Evolutionary conservation across 1,284 basidiomycete species (phyloP).

Genomic region (Cutaneotrichosporon sp.): DNA sequence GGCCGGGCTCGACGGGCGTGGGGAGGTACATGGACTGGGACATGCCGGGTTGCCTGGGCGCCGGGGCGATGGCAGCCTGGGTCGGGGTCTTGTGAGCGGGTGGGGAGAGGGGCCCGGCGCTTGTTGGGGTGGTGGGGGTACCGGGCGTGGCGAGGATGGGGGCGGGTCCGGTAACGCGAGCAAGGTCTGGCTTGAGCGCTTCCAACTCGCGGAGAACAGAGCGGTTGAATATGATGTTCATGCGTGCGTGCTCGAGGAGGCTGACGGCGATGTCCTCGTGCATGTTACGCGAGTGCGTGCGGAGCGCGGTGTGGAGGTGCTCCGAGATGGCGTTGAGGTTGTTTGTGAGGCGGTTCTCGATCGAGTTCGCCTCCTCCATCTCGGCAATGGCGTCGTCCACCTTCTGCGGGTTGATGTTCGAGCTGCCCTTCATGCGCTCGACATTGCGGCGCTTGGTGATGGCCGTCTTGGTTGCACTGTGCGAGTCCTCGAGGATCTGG

Average conservation of each 20-base stretch:
- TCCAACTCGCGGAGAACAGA: constrained; percentile 85
- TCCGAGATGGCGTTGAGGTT: constrained; percentile 86
- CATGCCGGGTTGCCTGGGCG: background rate
- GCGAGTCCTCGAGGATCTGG: constrained; percentile 85
- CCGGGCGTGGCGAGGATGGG: background rate
- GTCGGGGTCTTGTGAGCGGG: background rate
- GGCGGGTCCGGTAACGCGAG: constrained; percentile 34
- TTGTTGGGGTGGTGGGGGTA: background rate
- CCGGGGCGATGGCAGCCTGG: background rate
- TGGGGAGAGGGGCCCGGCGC: background rate
- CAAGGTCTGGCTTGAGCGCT: constrained; percentile 72
- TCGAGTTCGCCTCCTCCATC: constrained; percentile 87
- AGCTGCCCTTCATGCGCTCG: constrained; percentile 84
- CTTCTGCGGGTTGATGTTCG: constrained; percentile 77
- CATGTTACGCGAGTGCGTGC: constrained; percentile 76
- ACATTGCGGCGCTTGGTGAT: constrained; percentile 88
- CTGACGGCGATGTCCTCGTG: constrained; percentile 86
- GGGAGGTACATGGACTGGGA: constrained; percentile 49
- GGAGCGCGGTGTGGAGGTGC: constrained; percentile 80
- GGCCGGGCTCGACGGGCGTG: constrained; percentile 9
- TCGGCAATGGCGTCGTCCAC: constrained; percentile 93
- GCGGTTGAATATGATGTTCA: constrained; percentile 84
- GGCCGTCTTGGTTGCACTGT: constrained; percentile 81
- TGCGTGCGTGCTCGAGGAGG: constrained; percentile 85
- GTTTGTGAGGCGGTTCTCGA: constrained; percentile 76